phyloP scores from a whole-genome alignment of 352 stramenopile species.

The Phytophthora fragariaefolia region DNA sequence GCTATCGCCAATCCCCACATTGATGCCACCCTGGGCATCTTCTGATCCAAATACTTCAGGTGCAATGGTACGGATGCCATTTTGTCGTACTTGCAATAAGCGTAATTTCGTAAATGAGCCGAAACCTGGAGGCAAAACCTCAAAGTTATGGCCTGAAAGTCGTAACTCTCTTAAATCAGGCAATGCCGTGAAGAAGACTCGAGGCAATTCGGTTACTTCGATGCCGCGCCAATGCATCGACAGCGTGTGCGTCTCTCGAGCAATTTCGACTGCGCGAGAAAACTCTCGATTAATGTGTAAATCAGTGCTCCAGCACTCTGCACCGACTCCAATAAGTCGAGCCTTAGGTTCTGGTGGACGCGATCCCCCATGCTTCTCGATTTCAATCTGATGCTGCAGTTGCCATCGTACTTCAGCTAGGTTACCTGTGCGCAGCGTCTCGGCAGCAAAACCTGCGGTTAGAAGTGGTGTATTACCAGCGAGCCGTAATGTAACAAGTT shows the following conservation, averaged over 20 bases:
- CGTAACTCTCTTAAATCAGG: slow-evolving; percentile 54
- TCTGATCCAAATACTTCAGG: slow-evolving; percentile 46
- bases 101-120: slow-evolving; percentile 45
- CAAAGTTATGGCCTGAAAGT: slow-evolving; percentile 65
- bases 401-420: slow-evolving; percentile 61
- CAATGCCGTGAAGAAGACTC: slow-evolving; percentile 55
- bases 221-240: slow-evolving; percentile 82
- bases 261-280: slow-evolving; percentile 42
- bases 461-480: slow-evolving; percentile 58
- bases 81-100: slow-evolving; percentile 70
- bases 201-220: slow-evolving; percentile 47
- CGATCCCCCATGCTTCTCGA: slow-evolving; percentile 39
- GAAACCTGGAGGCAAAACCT: slow-evolving; percentile 48
- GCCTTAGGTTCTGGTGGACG: slow-evolving; percentile 45
- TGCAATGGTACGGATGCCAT: slow-evolving; percentile 54
- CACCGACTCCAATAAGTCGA: slow-evolving; percentile 49
- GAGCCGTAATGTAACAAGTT: slow-evolving; percentile 55
- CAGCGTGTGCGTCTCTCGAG: slow-evolving; percentile 46
- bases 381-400: slow-evolving; percentile 57
- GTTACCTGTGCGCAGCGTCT: slow-evolving; percentile 53
- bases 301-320: slow-evolving; percentile 73
- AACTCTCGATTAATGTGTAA: slow-evolving; percentile 73
- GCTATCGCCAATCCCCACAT: slow-evolving; percentile 18
- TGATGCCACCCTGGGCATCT: background rate
- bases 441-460: slow-evolving; percentile 39